Conservation (phyloP, 306 rosid species). For the Hylodesmum podocarpum region DNA sequence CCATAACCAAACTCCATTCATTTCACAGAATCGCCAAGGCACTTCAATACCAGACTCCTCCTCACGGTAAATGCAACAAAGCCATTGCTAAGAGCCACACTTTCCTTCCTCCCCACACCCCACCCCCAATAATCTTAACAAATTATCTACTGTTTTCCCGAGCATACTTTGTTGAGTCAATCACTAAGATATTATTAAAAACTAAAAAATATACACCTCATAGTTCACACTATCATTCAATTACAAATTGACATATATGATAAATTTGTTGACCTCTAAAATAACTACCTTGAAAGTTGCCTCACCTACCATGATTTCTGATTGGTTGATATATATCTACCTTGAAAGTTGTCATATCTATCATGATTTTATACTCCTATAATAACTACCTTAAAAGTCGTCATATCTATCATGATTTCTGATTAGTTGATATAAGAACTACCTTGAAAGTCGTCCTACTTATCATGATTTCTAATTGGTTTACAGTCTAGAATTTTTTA, state of each 20-base stretch:
- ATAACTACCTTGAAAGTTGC: not conserved
- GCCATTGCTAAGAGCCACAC: slow-evolving; percentile 2
- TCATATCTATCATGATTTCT: not conserved
- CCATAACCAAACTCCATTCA: not conserved
- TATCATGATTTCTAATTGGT: not conserved
- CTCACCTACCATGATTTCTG: not conserved
- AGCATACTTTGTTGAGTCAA: not conserved
- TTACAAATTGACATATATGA: not conserved
- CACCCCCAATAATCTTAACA: not conserved
- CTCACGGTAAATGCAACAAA: not conserved
- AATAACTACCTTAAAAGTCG: not conserved
- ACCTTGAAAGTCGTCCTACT: not conserved
- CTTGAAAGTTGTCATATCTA: not conserved
- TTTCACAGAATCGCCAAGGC: not conserved
- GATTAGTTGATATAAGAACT: not conserved
- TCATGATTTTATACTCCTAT: not conserved
- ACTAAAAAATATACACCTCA: no score
- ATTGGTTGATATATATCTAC: not conserved
- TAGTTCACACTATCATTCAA: not conserved
- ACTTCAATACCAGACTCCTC: not conserved
- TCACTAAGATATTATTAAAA: not conserved
- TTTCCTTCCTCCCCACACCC: not conserved
- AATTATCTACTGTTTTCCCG: slow-evolving; percentile 15
- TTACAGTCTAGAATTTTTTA: not conserved
- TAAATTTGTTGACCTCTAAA: not conserved